Conservation (phyloP, 306 rosid genomes). For the Dryas octopetala region DNA sequence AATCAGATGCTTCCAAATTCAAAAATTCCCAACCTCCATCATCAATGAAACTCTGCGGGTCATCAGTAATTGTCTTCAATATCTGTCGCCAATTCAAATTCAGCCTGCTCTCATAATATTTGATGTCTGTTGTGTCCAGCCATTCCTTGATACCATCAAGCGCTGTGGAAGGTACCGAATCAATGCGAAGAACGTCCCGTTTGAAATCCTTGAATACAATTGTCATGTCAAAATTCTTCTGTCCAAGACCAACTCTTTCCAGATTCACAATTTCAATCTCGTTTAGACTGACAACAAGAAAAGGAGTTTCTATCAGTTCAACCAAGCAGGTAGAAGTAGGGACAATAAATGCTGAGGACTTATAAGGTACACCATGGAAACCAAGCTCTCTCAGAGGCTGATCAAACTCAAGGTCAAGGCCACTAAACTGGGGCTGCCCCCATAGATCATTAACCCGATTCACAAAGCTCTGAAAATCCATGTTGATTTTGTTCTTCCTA, state of each 20-base stretch:
- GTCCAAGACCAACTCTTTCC: slow-evolving; percentile 98
- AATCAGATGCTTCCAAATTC: slow-evolving; percentile 90
- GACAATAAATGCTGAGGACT: slow-evolving; percentile 85
- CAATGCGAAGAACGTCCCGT: slow-evolving; percentile 86
- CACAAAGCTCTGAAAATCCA: slow-evolving; percentile 80
- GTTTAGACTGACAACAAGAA: slow-evolving; percentile 77
- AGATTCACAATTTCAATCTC: slow-evolving; percentile 97
- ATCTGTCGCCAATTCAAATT: slow-evolving; percentile 95
- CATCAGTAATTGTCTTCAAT: slow-evolving; percentile 91
- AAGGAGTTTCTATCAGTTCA: slow-evolving; percentile 87
- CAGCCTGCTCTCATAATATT: slow-evolving; percentile 93
- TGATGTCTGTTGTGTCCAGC: slow-evolving; percentile 92
- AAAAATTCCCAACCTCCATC: slow-evolving; percentile 98
- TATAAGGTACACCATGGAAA: slow-evolving; percentile 90
- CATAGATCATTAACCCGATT: slow-evolving; percentile 88
- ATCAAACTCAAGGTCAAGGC: slow-evolving; percentile 89
- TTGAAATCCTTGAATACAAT: slow-evolving; percentile 91
- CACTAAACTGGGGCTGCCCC: slow-evolving; percentile 84
- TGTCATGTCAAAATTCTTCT: slow-evolving; percentile 95
- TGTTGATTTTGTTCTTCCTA: slow-evolving; percentile 87
- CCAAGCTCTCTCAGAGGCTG: slow-evolving; percentile 98
- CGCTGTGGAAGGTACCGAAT: slow-evolving; percentile 82
- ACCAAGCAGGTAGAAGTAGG: slow-evolving; percentile 90
- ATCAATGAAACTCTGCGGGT: slow-evolving; percentile 85
- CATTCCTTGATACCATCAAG: slow-evolving; percentile 95